phyloP scores from a whole-genome alignment of 2,329 filamentous ascomycete genomes.

The Trichoderma asperellum region DNA sequence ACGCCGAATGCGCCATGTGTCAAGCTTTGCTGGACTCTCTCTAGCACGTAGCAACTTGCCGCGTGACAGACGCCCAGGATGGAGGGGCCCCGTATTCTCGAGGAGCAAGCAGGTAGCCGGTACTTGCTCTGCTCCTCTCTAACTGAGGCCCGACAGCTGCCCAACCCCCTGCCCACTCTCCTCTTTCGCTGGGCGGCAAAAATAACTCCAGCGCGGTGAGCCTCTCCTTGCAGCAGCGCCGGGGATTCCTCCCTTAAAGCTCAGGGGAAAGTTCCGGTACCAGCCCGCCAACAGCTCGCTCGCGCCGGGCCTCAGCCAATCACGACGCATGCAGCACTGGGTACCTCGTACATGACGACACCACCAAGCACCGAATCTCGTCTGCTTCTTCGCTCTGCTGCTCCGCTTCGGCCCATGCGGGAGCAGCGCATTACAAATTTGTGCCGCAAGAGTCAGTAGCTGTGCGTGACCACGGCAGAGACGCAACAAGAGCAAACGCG shows the following conservation, averaged over 20 bases:
- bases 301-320: constrained; percentile 1
- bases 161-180: constrained; percentile 6
- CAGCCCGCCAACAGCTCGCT: neutral
- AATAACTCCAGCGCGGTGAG: neutral
- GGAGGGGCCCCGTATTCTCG: neutral
- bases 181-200: constrained; percentile 13
- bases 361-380: neutral
- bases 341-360: constrained; percentile 14
- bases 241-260: constrained; percentile 1
- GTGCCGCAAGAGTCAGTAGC: neutral
- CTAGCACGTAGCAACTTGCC: neutral
- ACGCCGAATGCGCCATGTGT: neutral
- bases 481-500: neutral
- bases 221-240: neutral
- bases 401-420: neutral
- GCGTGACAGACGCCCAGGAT: constrained; percentile 16
- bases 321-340: neutral
- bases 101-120: neutral
- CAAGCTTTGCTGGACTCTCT: neutral
- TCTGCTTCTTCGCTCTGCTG: neutral
- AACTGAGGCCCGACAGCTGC: constrained; percentile 22
- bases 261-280: constrained; percentile 3
- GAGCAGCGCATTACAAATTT: neutral
- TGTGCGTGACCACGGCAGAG: neutral
- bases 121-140: neutral